Evolutionary conservation across 163 green algal genomes (phyloP).

Genomic region (Scenedesmus sp.): DNA sequence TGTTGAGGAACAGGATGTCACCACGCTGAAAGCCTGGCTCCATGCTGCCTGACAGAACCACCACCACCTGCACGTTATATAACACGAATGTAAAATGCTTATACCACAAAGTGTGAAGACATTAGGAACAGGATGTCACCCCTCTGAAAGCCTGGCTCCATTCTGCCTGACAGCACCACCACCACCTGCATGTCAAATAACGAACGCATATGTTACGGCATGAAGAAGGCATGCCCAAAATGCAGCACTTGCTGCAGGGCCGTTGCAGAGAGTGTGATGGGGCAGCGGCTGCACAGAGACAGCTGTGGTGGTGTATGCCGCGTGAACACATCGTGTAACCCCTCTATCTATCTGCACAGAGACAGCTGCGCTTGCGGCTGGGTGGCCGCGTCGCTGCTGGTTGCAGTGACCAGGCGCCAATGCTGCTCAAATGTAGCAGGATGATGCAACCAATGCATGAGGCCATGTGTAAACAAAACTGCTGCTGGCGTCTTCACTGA

Average conservation of each 20-base stretch:
- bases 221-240: no score
- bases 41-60: constrained; percentile 97
- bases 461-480: no score
- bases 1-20: constrained; percentile 98
- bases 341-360: no score
- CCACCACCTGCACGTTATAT: constrained; percentile 62
- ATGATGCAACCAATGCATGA: background rate
- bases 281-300: no score
- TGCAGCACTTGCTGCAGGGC: background rate
- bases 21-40: constrained; percentile 96
- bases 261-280: background rate
- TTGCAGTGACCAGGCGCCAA: no score
- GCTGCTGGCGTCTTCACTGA: no score
- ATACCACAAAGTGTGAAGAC: background rate
- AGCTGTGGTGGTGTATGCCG: no score
- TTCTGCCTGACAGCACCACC: constrained; percentile 95
- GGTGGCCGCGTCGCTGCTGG: background rate
- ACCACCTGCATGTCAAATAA: constrained; percentile 63
- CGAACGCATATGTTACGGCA: background rate
- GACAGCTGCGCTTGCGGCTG: no score
- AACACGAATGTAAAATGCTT: no score
- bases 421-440: background rate
- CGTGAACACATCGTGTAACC: no score
- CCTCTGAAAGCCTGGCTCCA: constrained; percentile 97
- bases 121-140: constrained; percentile 98